Percentiles rank a stretch among this genome's conserved stretches.
Conservation (phyloP, 2,329 filamentous ascomycete genomes). For the Colletotrichum navitas region DNA sequence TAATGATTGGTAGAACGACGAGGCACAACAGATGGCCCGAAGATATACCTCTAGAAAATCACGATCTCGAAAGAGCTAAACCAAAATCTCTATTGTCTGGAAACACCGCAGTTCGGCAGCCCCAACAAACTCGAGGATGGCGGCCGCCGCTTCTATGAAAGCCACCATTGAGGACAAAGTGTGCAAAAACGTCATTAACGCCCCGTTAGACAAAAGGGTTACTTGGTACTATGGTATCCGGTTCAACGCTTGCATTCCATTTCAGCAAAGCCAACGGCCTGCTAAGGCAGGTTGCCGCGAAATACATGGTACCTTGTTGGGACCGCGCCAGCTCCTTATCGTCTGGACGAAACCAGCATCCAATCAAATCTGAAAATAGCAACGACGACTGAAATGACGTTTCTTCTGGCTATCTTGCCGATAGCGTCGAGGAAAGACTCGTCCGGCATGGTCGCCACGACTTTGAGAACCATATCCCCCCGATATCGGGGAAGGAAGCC, state of each 20-base stretch:
- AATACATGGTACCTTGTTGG: neutral
- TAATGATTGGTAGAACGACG: neutral
- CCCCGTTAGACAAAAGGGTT: neutral
- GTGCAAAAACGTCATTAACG: neutral
- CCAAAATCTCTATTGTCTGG: neutral
- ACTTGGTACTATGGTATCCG: neutral
- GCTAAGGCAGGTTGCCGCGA: neutral
- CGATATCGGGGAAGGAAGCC: neutral
- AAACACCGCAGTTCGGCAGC: neutral
- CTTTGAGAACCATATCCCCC: neutral
- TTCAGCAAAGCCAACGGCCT: neutral
- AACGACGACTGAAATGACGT: neutral
- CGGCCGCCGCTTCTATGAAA: neutral
- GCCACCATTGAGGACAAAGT: neutral
- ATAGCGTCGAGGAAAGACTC: neutral
- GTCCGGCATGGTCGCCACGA: neutral
- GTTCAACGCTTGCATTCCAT: neutral
- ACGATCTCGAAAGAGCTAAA: neutral
- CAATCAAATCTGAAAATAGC: neutral
- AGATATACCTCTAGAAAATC: neutral
- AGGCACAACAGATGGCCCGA: neutral
- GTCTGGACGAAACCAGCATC: neutral
- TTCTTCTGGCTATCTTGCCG: neutral
- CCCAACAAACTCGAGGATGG: neutral
- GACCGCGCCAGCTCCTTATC: neutral